Evolutionary conservation across 1,139 yeast genomes (phyloP), one percentile per base, ranked within the genome.

Genomic region (Entelexis sorbosivorans): DNA sequence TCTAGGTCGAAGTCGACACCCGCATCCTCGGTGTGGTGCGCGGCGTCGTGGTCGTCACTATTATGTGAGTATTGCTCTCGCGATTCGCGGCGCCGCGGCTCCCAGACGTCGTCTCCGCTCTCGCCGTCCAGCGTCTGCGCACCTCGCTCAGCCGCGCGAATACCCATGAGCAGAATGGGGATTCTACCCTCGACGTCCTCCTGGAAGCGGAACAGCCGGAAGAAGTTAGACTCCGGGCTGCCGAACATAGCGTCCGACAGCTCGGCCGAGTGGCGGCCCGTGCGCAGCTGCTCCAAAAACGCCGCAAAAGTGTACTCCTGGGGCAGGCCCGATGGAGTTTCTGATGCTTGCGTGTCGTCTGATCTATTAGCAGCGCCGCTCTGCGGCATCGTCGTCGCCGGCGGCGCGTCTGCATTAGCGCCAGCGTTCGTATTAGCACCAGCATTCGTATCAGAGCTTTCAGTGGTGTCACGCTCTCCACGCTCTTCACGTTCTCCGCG

Each of bases 111-210:
- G 19, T 43, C 40, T 5, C 28, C 44, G 13, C 38, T 48, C n/a
- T 36, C 49, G 10, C 36, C 52, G 10, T 38, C 55, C 7, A 19
- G 24, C 7, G 38, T n/a, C 14, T 31, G 42, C 28, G 43, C 44
- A 35, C 39, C 57, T 24, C 38, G 42, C 10, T 55, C 55, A 6
- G 56, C 71, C 0, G 77, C 72, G 20, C 78, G 64, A n/a, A 78
- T 74, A 5, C 82, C 81, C n/a, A 78, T 74, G 34, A 78, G 73
- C 56, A 78, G 63, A 6, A 78, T 77, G 0, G 82, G 82, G 1
- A 77, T 70, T 53, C 69, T 61, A 22, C 65, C 64, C 20, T 62
- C 59, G 11, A 60, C 59, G n/a, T 56, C 61, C 24, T 50, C 49
- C 31, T 74, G 73, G 61, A 78, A 76, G 49, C 81, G 61, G 60